A percentile compares a stretch with the other conserved stretches of the same genome.
These are phyloP conservation scores for Hypomyces rosellus DNA, from an alignment of 2,329 filamentous ascomycete genomes.

Conservation along the genomic window DNA sequence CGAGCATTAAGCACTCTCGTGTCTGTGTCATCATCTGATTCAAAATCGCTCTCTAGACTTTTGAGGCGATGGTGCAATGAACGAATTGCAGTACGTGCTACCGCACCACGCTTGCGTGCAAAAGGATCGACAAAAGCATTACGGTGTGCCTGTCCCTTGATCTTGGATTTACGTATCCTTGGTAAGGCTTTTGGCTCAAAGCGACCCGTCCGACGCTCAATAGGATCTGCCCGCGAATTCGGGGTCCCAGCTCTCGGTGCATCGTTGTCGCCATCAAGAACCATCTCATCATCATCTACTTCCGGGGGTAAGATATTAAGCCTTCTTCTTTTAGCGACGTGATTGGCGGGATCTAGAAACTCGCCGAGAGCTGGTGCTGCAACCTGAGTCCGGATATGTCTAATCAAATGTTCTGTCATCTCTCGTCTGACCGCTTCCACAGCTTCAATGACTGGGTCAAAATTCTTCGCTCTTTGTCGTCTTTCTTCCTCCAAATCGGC, in stretches of 20 bases:
- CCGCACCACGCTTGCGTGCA: slow-evolving; percentile 55
- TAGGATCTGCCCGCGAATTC: slow-evolving; percentile 54
- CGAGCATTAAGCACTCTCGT: slow-evolving; percentile 51
- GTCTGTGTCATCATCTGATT: slow-evolving; percentile 77
- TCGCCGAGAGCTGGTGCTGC: slow-evolving; percentile 74
- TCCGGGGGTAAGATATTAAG: slow-evolving; percentile 69
- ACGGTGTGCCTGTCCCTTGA: slow-evolving; percentile 44
- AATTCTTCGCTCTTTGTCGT: slow-evolving; percentile 73
- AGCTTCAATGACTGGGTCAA: slow-evolving; percentile 86
- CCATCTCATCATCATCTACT: slow-evolving; percentile 45
- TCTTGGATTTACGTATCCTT: slow-evolving; percentile 66
- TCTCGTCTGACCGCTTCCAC: slow-evolving; percentile 72
- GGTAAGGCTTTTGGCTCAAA: slow-evolving; percentile 58
- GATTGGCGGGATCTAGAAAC: slow-evolving; percentile 75
- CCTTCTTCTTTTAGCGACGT: slow-evolving; percentile 70
- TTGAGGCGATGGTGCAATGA: slow-evolving; percentile 70
- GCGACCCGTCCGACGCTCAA: slow-evolving; percentile 53
- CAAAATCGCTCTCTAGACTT: slow-evolving; percentile 62
- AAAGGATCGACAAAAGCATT: slow-evolving; percentile 63
- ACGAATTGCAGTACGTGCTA: slow-evolving; percentile 57
- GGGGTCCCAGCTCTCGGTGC: slow-evolving; percentile 60
- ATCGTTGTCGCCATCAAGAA: slow-evolving; percentile 54
- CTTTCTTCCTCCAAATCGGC: slow-evolving; percentile 87
- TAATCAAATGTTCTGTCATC: slow-evolving; percentile 77
- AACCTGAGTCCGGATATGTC: slow-evolving; percentile 82